These are phyloP conservation scores for Senna siamea DNA, from an alignment of 306 rosid genomes.

Conservation along the genomic window DNA sequence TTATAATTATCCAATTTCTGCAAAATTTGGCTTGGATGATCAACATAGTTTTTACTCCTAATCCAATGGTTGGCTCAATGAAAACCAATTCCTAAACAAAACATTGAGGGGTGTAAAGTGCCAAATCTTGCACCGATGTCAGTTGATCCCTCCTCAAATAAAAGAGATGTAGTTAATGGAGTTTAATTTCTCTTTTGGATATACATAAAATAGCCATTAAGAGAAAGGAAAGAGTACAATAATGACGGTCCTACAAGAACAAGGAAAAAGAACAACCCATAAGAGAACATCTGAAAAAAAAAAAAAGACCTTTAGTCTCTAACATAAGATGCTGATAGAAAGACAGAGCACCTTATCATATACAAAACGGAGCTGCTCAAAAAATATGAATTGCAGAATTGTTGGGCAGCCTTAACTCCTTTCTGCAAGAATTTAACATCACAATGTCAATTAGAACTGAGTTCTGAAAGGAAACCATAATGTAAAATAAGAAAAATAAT, in stretches of 20 bases:
- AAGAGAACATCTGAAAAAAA: background rate
- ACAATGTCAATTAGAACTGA: conserved; percentile 17
- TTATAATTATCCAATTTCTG: too few relatives aligned
- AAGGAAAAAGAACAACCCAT: background rate
- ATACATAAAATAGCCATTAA: background rate
- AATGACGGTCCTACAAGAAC: background rate
- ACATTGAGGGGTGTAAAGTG: too few relatives aligned
- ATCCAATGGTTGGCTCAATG: too few relatives aligned
- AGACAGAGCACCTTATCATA: conserved; percentile 74
- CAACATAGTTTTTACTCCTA: too few relatives aligned
- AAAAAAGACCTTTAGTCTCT: conserved; percentile 15
- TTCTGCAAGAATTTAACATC: conserved; percentile 56
- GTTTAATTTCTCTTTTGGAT: background rate
- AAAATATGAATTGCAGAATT: conserved; percentile 79
- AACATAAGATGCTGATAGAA: conserved; percentile 30
- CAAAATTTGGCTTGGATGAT: too few relatives aligned
- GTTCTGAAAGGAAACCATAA: conserved; percentile 20
- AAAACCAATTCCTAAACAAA: too few relatives aligned
- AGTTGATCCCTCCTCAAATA: too few relatives aligned
- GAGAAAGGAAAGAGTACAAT: conserved; percentile 15
- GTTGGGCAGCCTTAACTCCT: conserved; percentile 82
- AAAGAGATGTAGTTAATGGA: background rate
- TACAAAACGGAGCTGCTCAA: conserved; percentile 87
- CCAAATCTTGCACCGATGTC: too few relatives aligned
- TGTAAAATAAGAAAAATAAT: background rate